Evolutionary conservation across 1,139 yeast species (phyloP), one percentile per base, ranked within the genome.

Genomic region (Debaryomyces psychrophilus): DNA sequence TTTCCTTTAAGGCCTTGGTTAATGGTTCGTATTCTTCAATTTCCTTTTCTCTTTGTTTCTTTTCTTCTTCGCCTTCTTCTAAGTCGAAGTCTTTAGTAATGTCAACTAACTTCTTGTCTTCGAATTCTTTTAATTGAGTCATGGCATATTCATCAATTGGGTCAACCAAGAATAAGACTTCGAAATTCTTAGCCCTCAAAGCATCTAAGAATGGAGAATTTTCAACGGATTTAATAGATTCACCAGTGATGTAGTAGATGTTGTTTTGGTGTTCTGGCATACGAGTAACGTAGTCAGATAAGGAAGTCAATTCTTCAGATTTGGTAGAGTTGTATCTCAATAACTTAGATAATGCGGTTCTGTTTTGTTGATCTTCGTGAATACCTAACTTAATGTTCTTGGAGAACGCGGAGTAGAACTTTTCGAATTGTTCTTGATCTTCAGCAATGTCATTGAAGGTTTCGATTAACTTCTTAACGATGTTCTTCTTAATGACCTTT

Each of bases 191-290:
- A 62, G 96, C 96, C 84, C 90, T 93, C 77, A 93, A 86, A 59
- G 96, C 97, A 67, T 95, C 99, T 76, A 95, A 85, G 89, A 95
- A 95, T 74, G 99, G 99, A 61, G 99, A 93, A 77, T 90, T 89
- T 81, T 93, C 97, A 67, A 95, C 97, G 61, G 97, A 92, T 85
- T 93, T 92, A 70, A 90, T 75, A 50, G 96, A 85, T 81, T 95
- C 99, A 85, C 99, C 99, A 70, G 99, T 93, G 73, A 93, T 93
- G 85, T 83, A 93, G 85, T 93, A 93, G 67, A 93, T 90, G 83
- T 95, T 93, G 95, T 95, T 92, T 82, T 93, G 99, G 82, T 90
- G 97, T 78, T 90, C 97, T 73, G 95, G 97, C 99, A 93, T 93
- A 80, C 99, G 90, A 61, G 98, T 93, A 57, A 95, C 96, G 79